Percentiles rank a stretch among this genome's conserved stretches.
Evolutionary conservation across 371 early-diverging fungal species (phyloP).

Genomic region (Syncephalastrum racemosum): DNA sequence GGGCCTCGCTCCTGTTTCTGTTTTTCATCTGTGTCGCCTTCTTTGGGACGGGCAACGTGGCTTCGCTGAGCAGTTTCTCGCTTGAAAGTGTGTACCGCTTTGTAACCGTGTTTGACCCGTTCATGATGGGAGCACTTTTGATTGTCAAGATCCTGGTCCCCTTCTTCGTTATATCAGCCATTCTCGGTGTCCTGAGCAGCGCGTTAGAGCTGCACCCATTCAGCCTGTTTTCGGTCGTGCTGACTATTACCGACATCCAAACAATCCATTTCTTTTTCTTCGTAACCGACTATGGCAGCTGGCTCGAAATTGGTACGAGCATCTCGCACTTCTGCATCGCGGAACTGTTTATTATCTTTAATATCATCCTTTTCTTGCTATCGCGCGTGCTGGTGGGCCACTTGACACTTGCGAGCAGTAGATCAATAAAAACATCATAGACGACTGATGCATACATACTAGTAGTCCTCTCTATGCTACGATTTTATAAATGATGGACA

Average conservation of each 20-base stretch:
- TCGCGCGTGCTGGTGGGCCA: slow-evolving; percentile 62
- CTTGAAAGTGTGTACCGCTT: slow-evolving; percentile 90
- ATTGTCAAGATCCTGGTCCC: slow-evolving; percentile 90
- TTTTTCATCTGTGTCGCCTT: slow-evolving; percentile 92
- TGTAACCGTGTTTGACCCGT: slow-evolving; percentile 88
- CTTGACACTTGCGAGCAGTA: slow-evolving; percentile 12
- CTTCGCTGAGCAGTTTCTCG: slow-evolving; percentile 84
- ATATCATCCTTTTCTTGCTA: slow-evolving; percentile 68
- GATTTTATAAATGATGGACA: not conserved
- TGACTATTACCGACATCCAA: slow-evolving; percentile 88
- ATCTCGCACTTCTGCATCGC: slow-evolving; percentile 90
- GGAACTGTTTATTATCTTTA: slow-evolving; percentile 81
- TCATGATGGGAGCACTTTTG: slow-evolving; percentile 85
- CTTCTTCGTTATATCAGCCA: slow-evolving; percentile 85
- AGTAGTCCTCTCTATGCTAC: no score
- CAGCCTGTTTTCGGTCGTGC: slow-evolving; percentile 78
- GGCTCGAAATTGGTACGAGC: slow-evolving; percentile 97
- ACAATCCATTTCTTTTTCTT: slow-evolving; percentile 95
- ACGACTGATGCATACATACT: not conserved
- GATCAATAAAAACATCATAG: slow-evolving; percentile 11
- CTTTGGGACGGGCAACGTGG: slow-evolving; percentile 96
- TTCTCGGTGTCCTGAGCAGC: slow-evolving; percentile 73
- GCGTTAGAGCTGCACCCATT: slow-evolving; percentile 79
- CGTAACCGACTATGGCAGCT: slow-evolving; percentile 89
- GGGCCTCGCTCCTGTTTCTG: slow-evolving; percentile 76